A percentile compares a stretch with the other conserved stretches of the same genome.
Conservation (phyloP, 164 flowering plant species). For the Aristolochia contorta region DNA sequence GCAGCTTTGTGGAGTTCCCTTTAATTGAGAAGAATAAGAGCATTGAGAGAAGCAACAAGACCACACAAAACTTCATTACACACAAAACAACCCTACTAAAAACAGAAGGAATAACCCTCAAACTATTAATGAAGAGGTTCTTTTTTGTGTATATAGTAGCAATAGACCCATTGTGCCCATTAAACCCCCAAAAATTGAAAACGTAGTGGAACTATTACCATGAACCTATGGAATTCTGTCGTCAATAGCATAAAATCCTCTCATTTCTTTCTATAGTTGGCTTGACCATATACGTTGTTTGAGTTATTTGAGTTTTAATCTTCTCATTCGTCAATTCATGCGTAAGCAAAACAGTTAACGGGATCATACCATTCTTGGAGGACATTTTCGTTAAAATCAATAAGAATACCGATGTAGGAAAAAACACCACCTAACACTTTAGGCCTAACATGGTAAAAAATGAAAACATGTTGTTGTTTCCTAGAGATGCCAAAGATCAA, state of each 20-base stretch:
- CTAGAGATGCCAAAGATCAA: too few species aligned
- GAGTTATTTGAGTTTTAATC: slow-evolving; percentile 80
- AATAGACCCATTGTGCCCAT: slow-evolving; percentile 95
- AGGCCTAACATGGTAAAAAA: neutral
- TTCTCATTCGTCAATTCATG: slow-evolving; percentile 78
- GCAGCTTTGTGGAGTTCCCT: slow-evolving; percentile 88
- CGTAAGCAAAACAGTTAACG: slow-evolving; percentile 70
- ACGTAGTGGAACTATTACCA: slow-evolving; percentile 76
- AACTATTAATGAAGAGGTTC: slow-evolving; percentile 72
- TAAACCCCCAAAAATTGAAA: slow-evolving; percentile 90
- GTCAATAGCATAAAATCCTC: slow-evolving; percentile 81
- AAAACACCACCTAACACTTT: slow-evolving; percentile 4
- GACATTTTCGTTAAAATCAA: slow-evolving; percentile 30
- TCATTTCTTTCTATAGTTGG: slow-evolving; percentile 89
- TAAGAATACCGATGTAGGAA: neutral
- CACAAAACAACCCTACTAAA: slow-evolving; percentile 78
- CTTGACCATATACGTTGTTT: slow-evolving; percentile 74
- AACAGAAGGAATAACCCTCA: slow-evolving; percentile 76
- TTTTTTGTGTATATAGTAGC: slow-evolving; percentile 96
- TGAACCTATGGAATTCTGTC: slow-evolving; percentile 70
- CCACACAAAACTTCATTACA: slow-evolving; percentile 89
- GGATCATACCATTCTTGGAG: slow-evolving; percentile 61
- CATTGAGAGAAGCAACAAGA: slow-evolving; percentile 85
- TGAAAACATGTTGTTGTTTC: neutral
- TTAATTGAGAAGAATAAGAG: slow-evolving; percentile 80